Conservation (phyloP, 2,329 filamentous ascomycete genomes). For the Stagonosporopsis rhizophila region DNA sequence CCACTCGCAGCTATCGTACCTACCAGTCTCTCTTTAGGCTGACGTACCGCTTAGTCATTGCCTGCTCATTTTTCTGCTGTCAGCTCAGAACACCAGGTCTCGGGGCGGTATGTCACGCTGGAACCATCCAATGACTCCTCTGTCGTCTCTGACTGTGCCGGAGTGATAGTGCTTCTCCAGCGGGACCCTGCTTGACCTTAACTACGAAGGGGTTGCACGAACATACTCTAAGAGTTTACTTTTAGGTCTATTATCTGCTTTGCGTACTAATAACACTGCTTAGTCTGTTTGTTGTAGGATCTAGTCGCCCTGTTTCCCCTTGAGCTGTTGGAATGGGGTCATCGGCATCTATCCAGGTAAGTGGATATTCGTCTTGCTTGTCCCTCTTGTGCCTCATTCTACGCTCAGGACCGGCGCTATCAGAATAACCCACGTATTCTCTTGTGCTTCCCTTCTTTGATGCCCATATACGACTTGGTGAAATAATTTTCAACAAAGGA, state of each 20-base stretch:
- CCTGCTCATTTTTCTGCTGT: not conserved
- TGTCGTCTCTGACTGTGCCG: not conserved
- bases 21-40: too few species aligned
- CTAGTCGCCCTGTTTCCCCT: not conserved
- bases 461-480: conserved; percentile 2
- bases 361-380: conserved; percentile 4
- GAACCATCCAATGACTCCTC: not conserved
- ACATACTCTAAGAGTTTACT: not conserved
- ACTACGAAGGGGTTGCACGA: not conserved
- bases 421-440: conserved; percentile 1
- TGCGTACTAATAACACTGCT: not conserved
- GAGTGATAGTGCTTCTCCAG: not conserved
- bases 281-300: not conserved
- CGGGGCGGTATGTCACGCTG: not conserved
- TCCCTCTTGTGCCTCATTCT: not conserved
- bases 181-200: not conserved
- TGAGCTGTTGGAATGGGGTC: not conserved
- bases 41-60: not conserved
- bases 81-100: not conserved
- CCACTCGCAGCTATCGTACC: not conserved
- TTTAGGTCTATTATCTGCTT: not conserved
- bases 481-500: conserved; percentile 42
- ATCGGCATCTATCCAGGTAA: conserved; percentile 1
- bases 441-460: conserved; percentile 1
- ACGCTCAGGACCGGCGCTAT: not conserved